Conservation (phyloP, 1,284 basidiomycete genomes). For the Moniliella sp. region DNA sequence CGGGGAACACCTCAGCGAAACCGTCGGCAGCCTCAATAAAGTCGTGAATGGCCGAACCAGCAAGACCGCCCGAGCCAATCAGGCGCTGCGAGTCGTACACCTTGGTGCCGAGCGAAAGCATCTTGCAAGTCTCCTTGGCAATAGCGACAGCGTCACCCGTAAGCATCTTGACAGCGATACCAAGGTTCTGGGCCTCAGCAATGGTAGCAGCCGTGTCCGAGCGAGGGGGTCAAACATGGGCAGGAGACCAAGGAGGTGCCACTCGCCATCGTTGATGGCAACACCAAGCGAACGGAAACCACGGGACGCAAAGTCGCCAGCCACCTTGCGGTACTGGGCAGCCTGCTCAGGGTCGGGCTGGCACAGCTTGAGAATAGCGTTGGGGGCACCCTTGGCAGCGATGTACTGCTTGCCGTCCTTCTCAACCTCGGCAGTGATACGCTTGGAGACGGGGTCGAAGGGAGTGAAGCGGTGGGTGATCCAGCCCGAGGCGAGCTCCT, state of each 20-base stretch:
- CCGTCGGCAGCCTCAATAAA: constrained; percentile 43
- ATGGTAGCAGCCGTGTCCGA: constrained; percentile 41
- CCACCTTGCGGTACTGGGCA: constrained; percentile 36
- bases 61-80: constrained; percentile 40
- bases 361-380: constrained; percentile 41
- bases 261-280: constrained; percentile 39
- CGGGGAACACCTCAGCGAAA: constrained; percentile 43
- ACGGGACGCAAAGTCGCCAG: constrained; percentile 38
- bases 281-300: constrained; percentile 43
- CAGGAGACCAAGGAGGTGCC: constrained; percentile 39
- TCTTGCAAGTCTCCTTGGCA: constrained; percentile 42
- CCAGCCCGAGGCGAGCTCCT: constrained; percentile 40
- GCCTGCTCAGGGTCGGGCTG: constrained; percentile 36
- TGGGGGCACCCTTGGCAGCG: constrained; percentile 43
- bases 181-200: constrained; percentile 40
- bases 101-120: constrained; percentile 39
- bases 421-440: constrained; percentile 42
- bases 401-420: constrained; percentile 40
- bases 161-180: constrained; percentile 43
- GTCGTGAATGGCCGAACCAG: constrained; percentile 40
- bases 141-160: constrained; percentile 44
- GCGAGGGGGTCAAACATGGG: constrained; percentile 42
- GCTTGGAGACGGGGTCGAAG: constrained; percentile 43
- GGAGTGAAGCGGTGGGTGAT: constrained; percentile 41
- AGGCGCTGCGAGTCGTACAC: constrained; percentile 43